Evolutionary conservation across 1,284 basidiomycete species (phyloP).

Genomic region (Taiwanofungus camphoratus): DNA sequence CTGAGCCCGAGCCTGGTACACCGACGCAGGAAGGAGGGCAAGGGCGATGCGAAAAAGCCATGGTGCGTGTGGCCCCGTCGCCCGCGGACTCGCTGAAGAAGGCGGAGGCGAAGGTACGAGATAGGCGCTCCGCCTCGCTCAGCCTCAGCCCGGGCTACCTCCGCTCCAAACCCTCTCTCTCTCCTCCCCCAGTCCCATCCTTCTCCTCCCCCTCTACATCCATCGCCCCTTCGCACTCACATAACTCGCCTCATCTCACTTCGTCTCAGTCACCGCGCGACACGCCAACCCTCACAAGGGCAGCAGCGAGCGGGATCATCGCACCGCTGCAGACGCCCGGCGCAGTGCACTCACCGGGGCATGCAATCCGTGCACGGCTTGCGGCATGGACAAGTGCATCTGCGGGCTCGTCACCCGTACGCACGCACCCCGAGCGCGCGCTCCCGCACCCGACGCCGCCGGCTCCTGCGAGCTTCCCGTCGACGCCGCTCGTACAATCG

Average conservation of each 20-base stretch:
- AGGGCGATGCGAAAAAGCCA: slow-evolving; percentile 16
- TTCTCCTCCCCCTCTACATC: neutral
- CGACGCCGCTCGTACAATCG: too few species aligned
- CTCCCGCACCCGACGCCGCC: slow-evolving; percentile 24
- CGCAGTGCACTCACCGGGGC: slow-evolving; percentile 31
- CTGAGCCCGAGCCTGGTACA: slow-evolving; percentile 34
- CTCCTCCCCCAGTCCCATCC: neutral
- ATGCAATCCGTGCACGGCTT: slow-evolving; percentile 43
- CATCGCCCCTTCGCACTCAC: slow-evolving; percentile 6
- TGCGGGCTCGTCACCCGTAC: slow-evolving; percentile 19
- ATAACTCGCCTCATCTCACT: slow-evolving; percentile 3
- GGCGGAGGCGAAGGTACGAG: slow-evolving; percentile 33
- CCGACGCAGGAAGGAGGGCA: slow-evolving; percentile 12
- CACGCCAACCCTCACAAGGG: slow-evolving; percentile 34
- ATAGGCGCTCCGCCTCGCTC: slow-evolving; percentile 60
- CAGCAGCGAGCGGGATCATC: slow-evolving; percentile 39
- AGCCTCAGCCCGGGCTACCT: slow-evolving; percentile 32
- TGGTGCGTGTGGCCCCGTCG: slow-evolving; percentile 13
- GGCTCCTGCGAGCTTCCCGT: slow-evolving; percentile 18
- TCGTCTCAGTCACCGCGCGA: slow-evolving; percentile 20
- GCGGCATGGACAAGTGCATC: slow-evolving; percentile 42
- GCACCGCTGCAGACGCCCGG: slow-evolving; percentile 29
- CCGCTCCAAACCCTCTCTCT: slow-evolving; percentile 5
- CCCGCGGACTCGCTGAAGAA: slow-evolving; percentile 32
- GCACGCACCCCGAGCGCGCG: slow-evolving; percentile 16